Evolutionary conservation across 768 basidiomycete genomes (phyloP), one percentile per base, ranked within the genome.

Genomic region (Hygrophoropsis aurantiaca): DNA sequence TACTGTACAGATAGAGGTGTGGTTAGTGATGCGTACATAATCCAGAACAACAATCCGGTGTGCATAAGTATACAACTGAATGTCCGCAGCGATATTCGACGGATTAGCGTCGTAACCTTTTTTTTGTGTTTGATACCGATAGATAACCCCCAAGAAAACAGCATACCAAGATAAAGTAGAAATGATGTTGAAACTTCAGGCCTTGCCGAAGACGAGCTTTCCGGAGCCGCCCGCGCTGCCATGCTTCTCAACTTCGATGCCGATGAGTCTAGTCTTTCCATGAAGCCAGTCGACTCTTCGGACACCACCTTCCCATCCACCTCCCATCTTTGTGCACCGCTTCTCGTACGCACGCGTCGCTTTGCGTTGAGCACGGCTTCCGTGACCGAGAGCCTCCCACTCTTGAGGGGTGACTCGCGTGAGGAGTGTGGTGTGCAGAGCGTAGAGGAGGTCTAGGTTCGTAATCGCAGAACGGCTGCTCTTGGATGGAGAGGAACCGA

Each of bases 241-340:
- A 39, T 68, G 65, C 51, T 74, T 80, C 56, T 77, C 74, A 49
- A 82, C 72, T 56, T 84, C 82, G 50, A 87, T 72, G 20, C 85
- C 85, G 25, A 81, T 69, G 30, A 87, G 59, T 38, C 71, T 66
- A 25, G 79, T 82, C 58, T 81, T 84, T 25, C 76, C 73, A 16
- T 79, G 79, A 37, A 87, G 68, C 75, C 80, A 85, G 65, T 87
- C 85, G 11, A 86, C 61, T 41, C 85, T 68, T 38, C 82, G 74
- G 23, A 87, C 80, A n/a, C 85, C 85, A 16, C 74, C 73, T 21
- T 84, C 81, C 83, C 82, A 84, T 11, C 81, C 82, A 2, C 79
- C 83, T 21, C 82, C 82, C 82, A 78, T 73, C 53, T 70, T 73
- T 46, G 70, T 66, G 49, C 85, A 87, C 25, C 85, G 69, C 51